Conservation (phyloP, 306 rosid genomes). For the Prinsepia uniflora region DNA sequence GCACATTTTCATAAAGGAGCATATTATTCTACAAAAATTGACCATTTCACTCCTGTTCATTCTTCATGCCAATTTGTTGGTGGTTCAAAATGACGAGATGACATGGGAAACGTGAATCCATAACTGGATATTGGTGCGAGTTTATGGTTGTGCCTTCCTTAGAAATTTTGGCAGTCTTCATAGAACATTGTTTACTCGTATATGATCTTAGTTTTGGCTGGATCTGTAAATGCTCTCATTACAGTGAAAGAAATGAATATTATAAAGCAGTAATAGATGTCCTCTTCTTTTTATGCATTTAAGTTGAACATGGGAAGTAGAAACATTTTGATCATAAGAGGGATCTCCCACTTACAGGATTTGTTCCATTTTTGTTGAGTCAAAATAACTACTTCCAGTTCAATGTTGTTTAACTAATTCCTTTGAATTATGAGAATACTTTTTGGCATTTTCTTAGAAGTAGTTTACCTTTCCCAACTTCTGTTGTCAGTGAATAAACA, state of each 20-base stretch:
- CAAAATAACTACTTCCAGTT: not conserved
- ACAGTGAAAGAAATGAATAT: not conserved
- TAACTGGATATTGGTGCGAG: not conserved
- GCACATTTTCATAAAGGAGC: not conserved
- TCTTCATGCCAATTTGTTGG: not conserved
- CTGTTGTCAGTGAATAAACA: constrained; percentile 21
- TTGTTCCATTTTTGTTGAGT: not conserved
- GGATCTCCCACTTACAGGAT: not conserved
- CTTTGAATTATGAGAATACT: constrained; percentile 3
- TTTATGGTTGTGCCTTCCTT: constrained; percentile 3
- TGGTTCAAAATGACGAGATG: not conserved
- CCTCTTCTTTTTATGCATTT: not conserved
- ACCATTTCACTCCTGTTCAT: not conserved
- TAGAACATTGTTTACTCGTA: not conserved
- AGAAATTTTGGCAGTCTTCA: not conserved
- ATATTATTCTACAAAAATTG: constrained; percentile 7
- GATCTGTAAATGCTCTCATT: not conserved
- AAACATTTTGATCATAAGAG: not conserved
- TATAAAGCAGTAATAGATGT: not conserved
- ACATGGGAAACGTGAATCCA: not conserved
- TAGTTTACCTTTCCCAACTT: not conserved
- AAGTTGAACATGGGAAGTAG: not conserved
- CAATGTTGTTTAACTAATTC: not conserved
- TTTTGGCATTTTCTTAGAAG: not conserved
- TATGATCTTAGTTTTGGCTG: not conserved